phyloP scores from a whole-genome alignment of 2,329 filamentous ascomycete species.

The Venturiaceae sp. region DNA sequence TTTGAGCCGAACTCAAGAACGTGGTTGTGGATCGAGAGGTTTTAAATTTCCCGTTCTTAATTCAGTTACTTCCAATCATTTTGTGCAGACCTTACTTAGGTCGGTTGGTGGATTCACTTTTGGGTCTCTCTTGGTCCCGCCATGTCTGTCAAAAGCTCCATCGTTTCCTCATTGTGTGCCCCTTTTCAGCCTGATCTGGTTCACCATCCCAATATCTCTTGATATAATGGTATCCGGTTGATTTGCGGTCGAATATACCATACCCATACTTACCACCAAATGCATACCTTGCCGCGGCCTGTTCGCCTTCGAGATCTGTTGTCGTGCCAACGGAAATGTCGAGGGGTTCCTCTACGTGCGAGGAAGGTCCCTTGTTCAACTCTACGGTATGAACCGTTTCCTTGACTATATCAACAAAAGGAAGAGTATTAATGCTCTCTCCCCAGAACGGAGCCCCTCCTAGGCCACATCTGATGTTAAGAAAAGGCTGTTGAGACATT shows the following conservation, averaged over 20 bases:
- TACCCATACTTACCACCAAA: conserved; percentile 75
- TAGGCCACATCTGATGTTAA: conserved; percentile 55
- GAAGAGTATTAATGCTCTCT: conserved; percentile 51
- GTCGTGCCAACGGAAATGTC: conserved; percentile 52
- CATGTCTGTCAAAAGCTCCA: conserved; percentile 68
- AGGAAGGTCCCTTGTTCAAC: conserved; percentile 51
- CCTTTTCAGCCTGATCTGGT: conserved; percentile 34
- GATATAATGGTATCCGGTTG: conserved; percentile 46
- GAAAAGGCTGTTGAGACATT: conserved; percentile 31
- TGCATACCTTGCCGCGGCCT: conserved; percentile 53
- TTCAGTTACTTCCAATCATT: too few relatives aligned
- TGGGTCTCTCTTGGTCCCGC: conserved; percentile 80
- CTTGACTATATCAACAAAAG: conserved; percentile 77
- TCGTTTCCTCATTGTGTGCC: conserved; percentile 61
- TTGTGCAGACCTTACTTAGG: conserved; percentile 21
- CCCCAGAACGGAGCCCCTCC: conserved; percentile 72
- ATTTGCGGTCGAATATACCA: conserved; percentile 62
- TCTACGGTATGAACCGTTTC: conserved; percentile 64
- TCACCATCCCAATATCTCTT: conserved; percentile 45
- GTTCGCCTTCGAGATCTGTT: conserved; percentile 62
- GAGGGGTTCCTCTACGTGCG: conserved; percentile 47
- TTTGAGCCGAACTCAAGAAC: too few relatives aligned
- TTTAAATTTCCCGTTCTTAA: too few relatives aligned
- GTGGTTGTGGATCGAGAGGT: too few relatives aligned
- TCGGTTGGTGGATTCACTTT: conserved; percentile 42